Conservation (phyloP, 495 filamentous ascomycete genomes). For the Collariella sp. region DNA sequence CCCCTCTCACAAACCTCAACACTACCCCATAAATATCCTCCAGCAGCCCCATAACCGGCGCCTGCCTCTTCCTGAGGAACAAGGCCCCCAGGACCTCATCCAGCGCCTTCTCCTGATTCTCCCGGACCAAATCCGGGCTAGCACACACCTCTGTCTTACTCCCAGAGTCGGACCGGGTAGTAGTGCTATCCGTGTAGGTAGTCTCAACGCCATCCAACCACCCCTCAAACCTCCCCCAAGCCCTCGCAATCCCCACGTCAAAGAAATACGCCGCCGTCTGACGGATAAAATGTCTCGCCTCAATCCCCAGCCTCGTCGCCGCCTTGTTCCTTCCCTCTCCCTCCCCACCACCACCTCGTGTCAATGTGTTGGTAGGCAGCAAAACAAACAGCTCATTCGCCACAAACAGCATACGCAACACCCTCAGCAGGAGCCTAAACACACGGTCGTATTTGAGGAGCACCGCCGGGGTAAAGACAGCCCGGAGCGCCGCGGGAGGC, state of each 20-base stretch:
- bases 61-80: conserved; percentile 60
- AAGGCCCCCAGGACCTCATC: conserved; percentile 70
- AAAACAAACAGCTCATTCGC: conserved; percentile 52
- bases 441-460: conserved; percentile 75
- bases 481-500: conserved; percentile 61
- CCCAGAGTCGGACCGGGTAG: not conserved
- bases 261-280: conserved; percentile 66
- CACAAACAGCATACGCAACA: conserved; percentile 72
- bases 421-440: conserved; percentile 68
- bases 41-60: conserved; percentile 60
- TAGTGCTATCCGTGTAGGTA: not conserved
- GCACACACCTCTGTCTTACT: not conserved
- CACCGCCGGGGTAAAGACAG: conserved; percentile 57
- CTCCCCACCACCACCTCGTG: not conserved
- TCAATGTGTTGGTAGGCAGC: not conserved
- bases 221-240: conserved; percentile 60
- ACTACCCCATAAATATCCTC: conserved; percentile 70
- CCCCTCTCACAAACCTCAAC: conserved; percentile 51
- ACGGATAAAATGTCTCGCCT: conserved; percentile 69
- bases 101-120: conserved; percentile 67
- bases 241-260: conserved; percentile 59
- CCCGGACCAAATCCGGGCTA: conserved; percentile 55
- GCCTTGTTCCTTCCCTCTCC: conserved; percentile 31
- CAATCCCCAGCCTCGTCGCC: conserved; percentile 56
- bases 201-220: conserved; percentile 57